phyloP scores from a whole-genome alignment of 768 basidiomycete genomes.

The Mrakia hoshinonis region DNA sequence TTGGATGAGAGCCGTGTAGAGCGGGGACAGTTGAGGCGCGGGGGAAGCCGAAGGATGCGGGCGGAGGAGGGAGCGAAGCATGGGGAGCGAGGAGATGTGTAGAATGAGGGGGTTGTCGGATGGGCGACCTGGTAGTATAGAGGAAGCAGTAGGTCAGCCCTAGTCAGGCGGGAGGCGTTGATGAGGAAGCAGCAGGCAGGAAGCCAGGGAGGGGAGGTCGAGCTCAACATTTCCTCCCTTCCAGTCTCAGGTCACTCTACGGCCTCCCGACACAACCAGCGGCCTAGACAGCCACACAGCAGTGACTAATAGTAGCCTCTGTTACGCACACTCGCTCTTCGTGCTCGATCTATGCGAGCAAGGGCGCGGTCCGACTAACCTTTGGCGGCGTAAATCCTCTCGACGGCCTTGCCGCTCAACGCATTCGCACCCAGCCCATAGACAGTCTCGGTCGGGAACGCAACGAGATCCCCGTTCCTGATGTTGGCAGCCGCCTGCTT shows the following conservation, averaged over 20 bases:
- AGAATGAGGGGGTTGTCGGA: conserved; percentile 96
- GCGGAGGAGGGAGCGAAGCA: conserved; percentile 63
- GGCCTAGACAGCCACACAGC: neutral
- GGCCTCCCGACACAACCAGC: too few relatives aligned
- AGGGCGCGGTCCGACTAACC: conserved; percentile 34
- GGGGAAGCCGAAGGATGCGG: conserved; percentile 41
- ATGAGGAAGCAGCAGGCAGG: neutral
- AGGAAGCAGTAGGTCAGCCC: neutral
- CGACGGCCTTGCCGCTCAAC: conserved; percentile 52
- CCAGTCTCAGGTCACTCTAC: neutral
- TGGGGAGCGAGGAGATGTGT: conserved; percentile 74
- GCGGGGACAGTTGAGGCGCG: conserved; percentile 44
- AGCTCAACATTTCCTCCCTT: conserved; percentile 6
- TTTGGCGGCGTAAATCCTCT: conserved; percentile 75
- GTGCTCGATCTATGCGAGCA: neutral
- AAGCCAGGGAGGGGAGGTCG: neutral
- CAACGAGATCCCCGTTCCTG: conserved; percentile 49
- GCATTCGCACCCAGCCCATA: conserved; percentile 93
- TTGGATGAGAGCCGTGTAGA: conserved; percentile 66
- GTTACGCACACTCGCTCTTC: too few relatives aligned
- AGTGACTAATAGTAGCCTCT: neutral
- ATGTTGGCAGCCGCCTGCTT: conserved; percentile 46
- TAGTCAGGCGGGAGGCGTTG: too few relatives aligned
- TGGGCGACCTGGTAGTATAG: conserved; percentile 52
- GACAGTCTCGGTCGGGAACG: conserved; percentile 95